Conservation (phyloP, 2,329 filamentous ascomycete genomes). For the Botrytis fragariae region DNA sequence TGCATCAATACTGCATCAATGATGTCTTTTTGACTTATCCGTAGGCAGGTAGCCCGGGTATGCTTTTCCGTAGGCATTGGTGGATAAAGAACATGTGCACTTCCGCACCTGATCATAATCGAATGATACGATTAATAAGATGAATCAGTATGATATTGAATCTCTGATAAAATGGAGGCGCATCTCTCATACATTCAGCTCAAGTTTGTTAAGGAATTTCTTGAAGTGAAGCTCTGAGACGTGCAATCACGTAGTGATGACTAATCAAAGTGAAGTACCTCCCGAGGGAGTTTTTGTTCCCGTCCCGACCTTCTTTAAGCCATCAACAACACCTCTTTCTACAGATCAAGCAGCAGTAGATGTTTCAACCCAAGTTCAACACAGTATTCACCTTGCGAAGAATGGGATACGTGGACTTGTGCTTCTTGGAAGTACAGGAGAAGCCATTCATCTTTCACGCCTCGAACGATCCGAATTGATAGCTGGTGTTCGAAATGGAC, state of each 20-base stretch:
- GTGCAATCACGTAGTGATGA: slow-evolving; percentile 2
- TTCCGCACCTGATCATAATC: not conserved
- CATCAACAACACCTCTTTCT: slow-evolving; percentile 20
- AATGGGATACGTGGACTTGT: slow-evolving; percentile 59
- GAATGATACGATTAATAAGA: not conserved
- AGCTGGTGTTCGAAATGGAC: slow-evolving; percentile 35
- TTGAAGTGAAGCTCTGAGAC: not conserved
- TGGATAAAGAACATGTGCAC: not conserved
- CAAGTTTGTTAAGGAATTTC: not conserved
- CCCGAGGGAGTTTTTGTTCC: slow-evolving; percentile 51
- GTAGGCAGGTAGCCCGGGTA: slow-evolving; percentile 10
- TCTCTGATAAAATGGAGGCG: not conserved
- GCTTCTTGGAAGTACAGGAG: slow-evolving; percentile 59
- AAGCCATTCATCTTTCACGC: slow-evolving; percentile 57
- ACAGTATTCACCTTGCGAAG: slow-evolving; percentile 56
- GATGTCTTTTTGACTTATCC: slow-evolving; percentile 12
- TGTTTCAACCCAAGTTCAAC: slow-evolving; percentile 52
- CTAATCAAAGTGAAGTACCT: slow-evolving; percentile 9
- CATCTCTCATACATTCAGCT: not conserved
- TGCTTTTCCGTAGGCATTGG: slow-evolving; percentile 9
- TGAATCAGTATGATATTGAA: not conserved
- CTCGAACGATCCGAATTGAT: slow-evolving; percentile 45
- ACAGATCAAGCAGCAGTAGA: slow-evolving; percentile 45
- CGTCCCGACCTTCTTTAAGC: slow-evolving; percentile 57
- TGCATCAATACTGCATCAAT: not conserved